Base-by-base conservation (phyloP, 305 asterid species). In the Rubia occidens region DNA sequence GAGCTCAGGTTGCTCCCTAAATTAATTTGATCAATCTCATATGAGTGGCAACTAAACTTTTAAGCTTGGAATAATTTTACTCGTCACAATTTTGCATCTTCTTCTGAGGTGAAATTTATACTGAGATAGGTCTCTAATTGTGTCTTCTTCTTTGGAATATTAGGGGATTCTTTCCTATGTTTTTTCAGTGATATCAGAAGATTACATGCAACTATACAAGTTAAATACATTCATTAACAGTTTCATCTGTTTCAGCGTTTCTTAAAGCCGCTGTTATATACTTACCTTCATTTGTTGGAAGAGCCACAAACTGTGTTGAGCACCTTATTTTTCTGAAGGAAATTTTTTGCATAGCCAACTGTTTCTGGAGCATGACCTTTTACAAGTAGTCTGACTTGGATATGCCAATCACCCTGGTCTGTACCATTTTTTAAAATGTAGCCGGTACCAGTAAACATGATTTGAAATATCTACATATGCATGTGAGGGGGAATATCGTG, bases 1-100 rank as follows among this genome's bases (percentile, higher is more conserved):
- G 98, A 76, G 94, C 98, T 78, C 98, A 93, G 97, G 97, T 91
- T 71, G 51, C 68, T 71, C 45, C 11, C 24, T 44, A 67, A 53
- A 14, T 65, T 26, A 43, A 14, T 39, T 21, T 71, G 24, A 63
- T 71, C 63, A 39, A 15, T 37, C 37, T 37, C 18, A 14, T 72
- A 37, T 64, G 11, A 18, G 47, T 75, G 35, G 37, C 4, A 2
- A 9, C 37, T 66, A 45, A 29, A 24, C 21, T 66, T 66, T 15
- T 67, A 21, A 21, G 26, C 45, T 67, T 67, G 29, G 35, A 47
- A 32, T 8, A 66, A 20, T 18, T 44, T 51, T 35, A 32, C 54
- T 21, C 11, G 2, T 32, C 54, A 37, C 72, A 39, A 8, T 26
- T 39, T 17, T 35, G 45, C n/a, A 3, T 32, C 37, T 32, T 32